Evolutionary conservation across 805 yeast genomes (phyloP).

Genomic region (Yarrowia sp.): DNA sequence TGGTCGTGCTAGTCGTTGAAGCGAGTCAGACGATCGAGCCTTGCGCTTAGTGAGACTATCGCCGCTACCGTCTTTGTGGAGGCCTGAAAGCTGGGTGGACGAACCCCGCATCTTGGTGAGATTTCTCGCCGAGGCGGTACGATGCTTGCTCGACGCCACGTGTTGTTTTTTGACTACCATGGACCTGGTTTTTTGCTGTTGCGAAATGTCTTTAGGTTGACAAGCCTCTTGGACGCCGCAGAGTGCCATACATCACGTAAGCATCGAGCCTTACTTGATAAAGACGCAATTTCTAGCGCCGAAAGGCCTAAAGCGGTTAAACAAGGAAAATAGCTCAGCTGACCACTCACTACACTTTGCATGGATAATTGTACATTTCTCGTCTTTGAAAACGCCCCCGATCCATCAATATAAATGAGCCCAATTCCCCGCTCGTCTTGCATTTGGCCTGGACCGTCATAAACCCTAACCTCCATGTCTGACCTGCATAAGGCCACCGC

Average conservation of each 20-base stretch:
- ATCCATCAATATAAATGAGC: neutral
- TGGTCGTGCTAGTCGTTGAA: slow-evolving; percentile 3
- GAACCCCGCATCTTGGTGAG: slow-evolving; percentile 18
- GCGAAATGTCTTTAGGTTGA: neutral
- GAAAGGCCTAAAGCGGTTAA: too few relatives aligned
- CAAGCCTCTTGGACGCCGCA: neutral
- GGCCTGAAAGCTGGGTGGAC: slow-evolving; percentile 6
- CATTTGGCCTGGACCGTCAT: neutral
- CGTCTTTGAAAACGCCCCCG: too few relatives aligned
- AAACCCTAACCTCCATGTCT: slow-evolving; percentile 3
- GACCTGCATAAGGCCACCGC: slow-evolving; percentile 20
- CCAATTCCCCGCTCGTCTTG: neutral
- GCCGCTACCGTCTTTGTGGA: slow-evolving; percentile 5
- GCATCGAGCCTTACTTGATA: neutral
- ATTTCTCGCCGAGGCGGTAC: slow-evolving; percentile 14
- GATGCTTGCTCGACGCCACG: slow-evolving; percentile 21
- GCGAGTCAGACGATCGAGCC: slow-evolving; percentile 21
- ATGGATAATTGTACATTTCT: too few relatives aligned
- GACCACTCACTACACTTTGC: too few relatives aligned
- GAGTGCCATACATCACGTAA: neutral
- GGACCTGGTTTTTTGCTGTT: neutral
- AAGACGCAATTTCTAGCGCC: neutral
- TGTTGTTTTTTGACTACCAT: slow-evolving; percentile 23
- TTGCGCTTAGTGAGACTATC: slow-evolving; percentile 23
- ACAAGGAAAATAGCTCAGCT: neutral